These are phyloP conservation scores for Neofusicoccum laricinum DNA, from an alignment of 2,329 filamentous ascomycete species.

Conservation along the genomic window DNA sequence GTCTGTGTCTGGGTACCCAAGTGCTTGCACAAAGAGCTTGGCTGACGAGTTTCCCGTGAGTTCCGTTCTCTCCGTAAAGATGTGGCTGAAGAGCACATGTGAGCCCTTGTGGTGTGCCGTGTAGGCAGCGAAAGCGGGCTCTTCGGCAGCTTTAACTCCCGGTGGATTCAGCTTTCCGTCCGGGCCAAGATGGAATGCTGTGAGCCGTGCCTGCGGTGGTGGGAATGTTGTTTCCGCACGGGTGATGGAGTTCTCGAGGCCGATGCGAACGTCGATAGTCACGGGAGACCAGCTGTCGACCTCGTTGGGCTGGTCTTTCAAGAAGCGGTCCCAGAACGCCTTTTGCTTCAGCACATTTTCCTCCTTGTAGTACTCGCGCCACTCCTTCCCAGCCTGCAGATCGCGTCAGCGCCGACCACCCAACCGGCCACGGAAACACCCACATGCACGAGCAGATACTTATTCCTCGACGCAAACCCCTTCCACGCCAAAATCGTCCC, in stretches of 20 bases:
- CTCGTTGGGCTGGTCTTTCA: neutral
- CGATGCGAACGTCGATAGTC: neutral
- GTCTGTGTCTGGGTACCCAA: neutral
- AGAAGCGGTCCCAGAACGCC: neutral
- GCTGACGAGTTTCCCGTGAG: neutral
- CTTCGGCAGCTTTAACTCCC: neutral
- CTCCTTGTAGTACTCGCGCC: neutral
- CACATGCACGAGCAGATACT: neutral
- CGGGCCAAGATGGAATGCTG: neutral
- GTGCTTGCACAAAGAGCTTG: neutral
- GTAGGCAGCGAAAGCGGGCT: neutral
- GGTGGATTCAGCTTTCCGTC: neutral
- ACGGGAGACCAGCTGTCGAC: neutral
- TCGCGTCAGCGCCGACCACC: neutral
- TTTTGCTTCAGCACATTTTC: neutral
- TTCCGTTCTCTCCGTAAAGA: neutral
- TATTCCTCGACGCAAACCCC: neutral
- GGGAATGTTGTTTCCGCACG: neutral
- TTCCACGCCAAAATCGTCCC: slow-evolving; percentile 20
- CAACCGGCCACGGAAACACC: neutral
- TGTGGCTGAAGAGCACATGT: neutral
- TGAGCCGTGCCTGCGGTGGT: neutral
- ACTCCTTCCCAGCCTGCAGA: neutral
- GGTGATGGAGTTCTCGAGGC: neutral
- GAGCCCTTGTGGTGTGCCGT: neutral